Evolutionary conservation across 2,329 filamentous ascomycete genomes (phyloP), one percentile per base, ranked within the genome.

Genomic region (Knufia fluminis): DNA sequence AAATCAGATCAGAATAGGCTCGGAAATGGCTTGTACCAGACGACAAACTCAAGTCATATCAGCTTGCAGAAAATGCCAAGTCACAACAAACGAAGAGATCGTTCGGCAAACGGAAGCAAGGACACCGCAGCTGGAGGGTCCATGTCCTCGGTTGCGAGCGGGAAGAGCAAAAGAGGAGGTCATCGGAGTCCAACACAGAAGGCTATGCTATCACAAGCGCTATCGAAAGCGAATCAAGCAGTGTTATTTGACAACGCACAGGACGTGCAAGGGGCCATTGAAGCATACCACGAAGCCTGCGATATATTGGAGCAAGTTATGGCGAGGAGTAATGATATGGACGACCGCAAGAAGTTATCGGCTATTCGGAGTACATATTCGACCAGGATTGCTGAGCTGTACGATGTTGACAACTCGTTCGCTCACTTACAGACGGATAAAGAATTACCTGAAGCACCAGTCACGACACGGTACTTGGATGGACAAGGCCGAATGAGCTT

Each of bases 161-260:
- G 62, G n/a, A 57, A 54, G 1, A 57, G 58, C 4, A 59, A 59
- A 26, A 64, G 62, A 17, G 58, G 60, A 52, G 64, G 64, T 54
- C 65, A 67, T 51, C 66, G 68, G 54, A 68, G 66, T n/a, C 79
- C 79, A 12, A 88, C 85, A 1, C 85, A 97, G 65, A 97, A 96
- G 71, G 86, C 83, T 9, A 97, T 97, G 90, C 76, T 98, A 31
- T 95, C 91, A n/a, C 86, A 86, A 59, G 92, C 92, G 0, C 72
- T 98, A 48, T 85, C 94, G 64, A 95, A 96, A 69, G 92, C 92
- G 44, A 96, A 98, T 62, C 91, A 87, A 10, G 92, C 92, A 19
- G 92, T 98, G 22, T 78, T 96, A 57, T 78, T 98, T 35, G 92
- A 98, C 68, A 97, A 96, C 76, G 89, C 88, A 12, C 86, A 92